A percentile compares a stretch with the other conserved stretches of the same genome.
Evolutionary conservation across 768 basidiomycete genomes (phyloP).

Genomic region (Ramaria sp.): DNA sequence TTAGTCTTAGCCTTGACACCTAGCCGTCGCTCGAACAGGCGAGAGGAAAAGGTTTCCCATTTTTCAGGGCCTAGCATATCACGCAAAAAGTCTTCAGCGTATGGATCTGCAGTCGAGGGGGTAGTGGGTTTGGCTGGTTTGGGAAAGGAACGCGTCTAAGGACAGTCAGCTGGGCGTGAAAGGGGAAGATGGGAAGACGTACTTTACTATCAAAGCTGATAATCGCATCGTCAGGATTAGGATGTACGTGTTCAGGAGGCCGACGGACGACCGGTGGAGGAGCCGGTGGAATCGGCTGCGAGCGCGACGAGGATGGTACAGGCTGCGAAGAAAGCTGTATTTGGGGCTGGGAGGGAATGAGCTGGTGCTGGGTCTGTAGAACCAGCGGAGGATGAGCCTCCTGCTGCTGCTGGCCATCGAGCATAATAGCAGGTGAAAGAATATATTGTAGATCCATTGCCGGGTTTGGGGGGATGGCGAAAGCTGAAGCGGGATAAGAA

Average conservation of each 20-base stretch:
- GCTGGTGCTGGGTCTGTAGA: background rate
- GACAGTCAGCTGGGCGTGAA: background rate
- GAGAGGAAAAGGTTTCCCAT: conserved; percentile 36
- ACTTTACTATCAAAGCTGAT: conserved; percentile 6
- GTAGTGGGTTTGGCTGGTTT: conserved; percentile 6
- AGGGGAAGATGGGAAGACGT: background rate
- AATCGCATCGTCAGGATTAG: conserved; percentile 7
- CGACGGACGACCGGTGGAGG: background rate
- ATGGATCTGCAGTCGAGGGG: conserved; percentile 25
- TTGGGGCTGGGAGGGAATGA: background rate
- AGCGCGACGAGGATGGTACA: background rate
- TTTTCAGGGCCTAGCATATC: conserved; percentile 32
- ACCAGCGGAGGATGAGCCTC: background rate
- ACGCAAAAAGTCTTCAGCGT: conserved; percentile 33
- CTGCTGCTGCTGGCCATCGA: background rate
- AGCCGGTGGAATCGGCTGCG: background rate
- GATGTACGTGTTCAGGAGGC: background rate
- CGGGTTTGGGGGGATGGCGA: background rate
- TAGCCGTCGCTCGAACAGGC: conserved; percentile 34
- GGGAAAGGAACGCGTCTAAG: conserved; percentile 6
- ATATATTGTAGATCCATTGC: conserved; percentile 9
- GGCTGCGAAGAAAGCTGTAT: background rate
- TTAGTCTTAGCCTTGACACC: conserved; percentile 20
- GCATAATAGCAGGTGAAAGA: background rate
- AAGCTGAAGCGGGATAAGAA: background rate